Conservation (phyloP, 345 rosid species). For the Boechera stricta region DNA sequence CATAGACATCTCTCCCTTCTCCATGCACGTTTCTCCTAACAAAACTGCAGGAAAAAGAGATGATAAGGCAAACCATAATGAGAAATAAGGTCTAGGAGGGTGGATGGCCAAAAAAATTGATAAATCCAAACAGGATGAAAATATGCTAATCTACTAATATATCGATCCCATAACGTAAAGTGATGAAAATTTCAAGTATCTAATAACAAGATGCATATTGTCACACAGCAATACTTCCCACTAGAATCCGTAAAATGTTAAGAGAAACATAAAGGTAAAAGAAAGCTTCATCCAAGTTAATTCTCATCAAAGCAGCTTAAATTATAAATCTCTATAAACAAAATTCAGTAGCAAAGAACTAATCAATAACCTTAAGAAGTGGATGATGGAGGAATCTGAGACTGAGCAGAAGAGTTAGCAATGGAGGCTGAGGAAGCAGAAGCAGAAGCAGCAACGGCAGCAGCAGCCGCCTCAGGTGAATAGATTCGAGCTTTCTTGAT, state of each 20-base stretch:
- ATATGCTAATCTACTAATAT: too few relatives aligned
- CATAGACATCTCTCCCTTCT: constrained; percentile 14
- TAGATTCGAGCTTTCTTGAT: constrained; percentile 84
- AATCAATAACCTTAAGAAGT: constrained; percentile 43
- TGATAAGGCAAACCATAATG: background rate
- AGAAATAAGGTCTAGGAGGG: too few relatives aligned
- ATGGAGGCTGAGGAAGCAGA: constrained; percentile 32
- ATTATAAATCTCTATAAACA: background rate
- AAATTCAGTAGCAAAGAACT: background rate
- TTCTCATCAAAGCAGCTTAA: background rate
- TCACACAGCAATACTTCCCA: background rate
- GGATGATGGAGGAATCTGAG: constrained; percentile 39
- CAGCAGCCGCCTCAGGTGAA: constrained; percentile 47
- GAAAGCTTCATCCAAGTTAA: background rate
- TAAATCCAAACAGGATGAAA: too few relatives aligned
- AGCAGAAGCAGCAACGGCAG: constrained; percentile 28
- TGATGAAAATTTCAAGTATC: background rate
- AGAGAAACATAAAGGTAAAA: too few relatives aligned
- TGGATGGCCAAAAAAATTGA: too few relatives aligned
- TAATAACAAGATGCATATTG: background rate
- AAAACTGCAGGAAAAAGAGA: constrained; percentile 18
- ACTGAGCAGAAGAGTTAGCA: constrained; percentile 11
- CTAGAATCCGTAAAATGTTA: background rate
- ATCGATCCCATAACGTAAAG: background rate
- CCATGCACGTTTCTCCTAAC: constrained; percentile 1